Evolutionary conservation across 345 rosid genomes (phyloP).

Genomic region (Citropsis articulata): DNA sequence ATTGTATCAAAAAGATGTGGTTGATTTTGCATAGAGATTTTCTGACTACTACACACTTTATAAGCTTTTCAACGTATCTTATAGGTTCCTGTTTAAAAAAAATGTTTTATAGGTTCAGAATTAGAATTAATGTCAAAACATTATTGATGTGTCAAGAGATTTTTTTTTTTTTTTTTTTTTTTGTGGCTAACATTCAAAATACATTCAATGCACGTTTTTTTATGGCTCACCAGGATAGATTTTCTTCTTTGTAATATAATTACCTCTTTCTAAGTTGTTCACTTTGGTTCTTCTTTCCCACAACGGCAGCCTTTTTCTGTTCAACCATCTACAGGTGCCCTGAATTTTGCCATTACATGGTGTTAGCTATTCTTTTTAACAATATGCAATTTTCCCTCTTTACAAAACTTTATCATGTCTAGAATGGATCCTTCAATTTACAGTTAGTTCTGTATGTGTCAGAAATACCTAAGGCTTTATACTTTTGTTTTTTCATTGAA

Average conservation of each 20-base stretch:
- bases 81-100: too few species aligned
- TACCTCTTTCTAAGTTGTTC: not conserved
- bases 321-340: not conserved
- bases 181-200: not conserved
- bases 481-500: not conserved
- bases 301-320: not conserved
- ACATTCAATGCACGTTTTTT: not conserved
- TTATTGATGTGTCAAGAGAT: not conserved
- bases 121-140: not conserved
- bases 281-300: not conserved
- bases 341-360: not conserved
- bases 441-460: not conserved
- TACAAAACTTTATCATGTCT: not conserved
- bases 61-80: not conserved
- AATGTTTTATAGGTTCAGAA: not conserved
- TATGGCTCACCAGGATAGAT: not conserved
- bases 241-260: not conserved
- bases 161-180: not conserved
- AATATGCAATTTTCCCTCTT: not conserved
- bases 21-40: not conserved
- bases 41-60: not conserved
- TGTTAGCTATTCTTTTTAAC: not conserved
- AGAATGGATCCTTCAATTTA: not conserved
- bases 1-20: not conserved
- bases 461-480: not conserved